Evolutionary conservation across 192 early-diverging fungal species (phyloP).

Genomic region (Coemansia sp.): DNA sequence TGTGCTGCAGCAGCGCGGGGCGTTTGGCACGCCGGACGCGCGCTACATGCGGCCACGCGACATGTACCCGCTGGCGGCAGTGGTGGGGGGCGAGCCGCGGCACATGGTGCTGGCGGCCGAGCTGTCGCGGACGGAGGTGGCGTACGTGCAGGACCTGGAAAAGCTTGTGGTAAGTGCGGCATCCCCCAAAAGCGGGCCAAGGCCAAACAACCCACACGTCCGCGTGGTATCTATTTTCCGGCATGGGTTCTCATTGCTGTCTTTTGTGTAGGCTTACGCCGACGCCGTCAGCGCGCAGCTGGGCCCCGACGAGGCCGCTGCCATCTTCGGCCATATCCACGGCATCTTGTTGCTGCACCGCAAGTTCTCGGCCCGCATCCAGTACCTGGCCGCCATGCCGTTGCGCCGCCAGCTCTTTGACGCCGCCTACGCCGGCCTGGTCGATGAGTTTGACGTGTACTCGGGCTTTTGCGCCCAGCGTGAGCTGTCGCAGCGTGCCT

Average conservation of each 20-base stretch:
- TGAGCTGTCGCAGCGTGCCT: slow-evolving; percentile 17
- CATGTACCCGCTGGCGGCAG: slow-evolving; percentile 25
- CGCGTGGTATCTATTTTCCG: too few relatives aligned
- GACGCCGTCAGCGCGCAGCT: slow-evolving; percentile 10
- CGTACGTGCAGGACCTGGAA: slow-evolving; percentile 47
- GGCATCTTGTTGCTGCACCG: slow-evolving; percentile 28
- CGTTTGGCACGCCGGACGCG: slow-evolving; percentile 15
- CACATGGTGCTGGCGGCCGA: slow-evolving; percentile 26
- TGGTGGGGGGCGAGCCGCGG: slow-evolving; percentile 5
- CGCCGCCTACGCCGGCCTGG: slow-evolving; percentile 11
- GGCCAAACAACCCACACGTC: too few relatives aligned
- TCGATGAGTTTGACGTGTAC: slow-evolving; percentile 25
- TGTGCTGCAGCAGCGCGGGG: slow-evolving; percentile 20
- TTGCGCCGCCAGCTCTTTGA: slow-evolving; percentile 20
- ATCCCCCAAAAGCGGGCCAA: too few relatives aligned
- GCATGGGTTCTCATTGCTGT: too few relatives aligned
- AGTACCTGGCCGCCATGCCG: slow-evolving; percentile 39
- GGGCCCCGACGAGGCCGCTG: slow-evolving; percentile 3
- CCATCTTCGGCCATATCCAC: slow-evolving; percentile 22
- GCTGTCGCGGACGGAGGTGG: slow-evolving; percentile 42
- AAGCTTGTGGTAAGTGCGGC: slow-evolving; percentile 22
- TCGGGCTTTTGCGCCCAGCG: slow-evolving; percentile 32
- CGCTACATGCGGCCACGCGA: slow-evolving; percentile 28
- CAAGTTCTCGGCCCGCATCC: slow-evolving; percentile 36
- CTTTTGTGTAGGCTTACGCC: slow-evolving; percentile 10